These are phyloP conservation scores for Trichoderma arundinaceum DNA, from an alignment of 2,329 filamentous ascomycete genomes.

Conservation along the genomic window DNA sequence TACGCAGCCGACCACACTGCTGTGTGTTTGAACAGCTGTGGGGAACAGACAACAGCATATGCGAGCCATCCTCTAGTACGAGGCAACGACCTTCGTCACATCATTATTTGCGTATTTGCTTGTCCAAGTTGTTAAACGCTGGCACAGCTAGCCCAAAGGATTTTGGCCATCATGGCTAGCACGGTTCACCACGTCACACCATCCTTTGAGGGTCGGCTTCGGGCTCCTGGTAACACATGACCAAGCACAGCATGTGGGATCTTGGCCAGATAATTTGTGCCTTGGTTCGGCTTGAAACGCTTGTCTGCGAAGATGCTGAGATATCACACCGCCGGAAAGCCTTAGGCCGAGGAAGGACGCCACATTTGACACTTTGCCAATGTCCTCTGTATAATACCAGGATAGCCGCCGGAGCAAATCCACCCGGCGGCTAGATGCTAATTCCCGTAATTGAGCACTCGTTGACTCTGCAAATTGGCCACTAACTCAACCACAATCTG, in stretches of 20 bases:
- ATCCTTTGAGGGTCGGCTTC: slow-evolving; percentile 17
- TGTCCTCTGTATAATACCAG: neutral
- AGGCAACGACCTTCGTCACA: neutral
- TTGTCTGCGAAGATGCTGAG: slow-evolving; percentile 16
- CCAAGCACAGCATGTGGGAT: slow-evolving; percentile 10
- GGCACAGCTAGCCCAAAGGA: slow-evolving; percentile 10
- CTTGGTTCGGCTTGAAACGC: slow-evolving; percentile 25
- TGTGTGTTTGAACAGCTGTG: neutral
- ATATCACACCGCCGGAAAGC: slow-evolving; percentile 24
- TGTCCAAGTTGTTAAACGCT: neutral
- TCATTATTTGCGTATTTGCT: neutral
- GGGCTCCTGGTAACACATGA: slow-evolving; percentile 9
- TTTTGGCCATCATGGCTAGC: slow-evolving; percentile 10
- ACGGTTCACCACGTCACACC: slow-evolving; percentile 11
- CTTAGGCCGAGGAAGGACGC: neutral
- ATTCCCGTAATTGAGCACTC: neutral
- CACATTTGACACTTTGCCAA: neutral
- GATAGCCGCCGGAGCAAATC: slow-evolving; percentile 16
- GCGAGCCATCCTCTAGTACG: neutral
- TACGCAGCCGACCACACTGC: neutral
- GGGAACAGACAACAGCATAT: neutral
- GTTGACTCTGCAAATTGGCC: neutral
- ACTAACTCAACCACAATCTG: neutral
- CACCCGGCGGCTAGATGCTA: slow-evolving; percentile 14
- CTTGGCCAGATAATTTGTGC: slow-evolving; percentile 10